Base-by-base conservation (phyloP, 1,284 basidiomycete species). In the Omphalotus olearius region DNA sequence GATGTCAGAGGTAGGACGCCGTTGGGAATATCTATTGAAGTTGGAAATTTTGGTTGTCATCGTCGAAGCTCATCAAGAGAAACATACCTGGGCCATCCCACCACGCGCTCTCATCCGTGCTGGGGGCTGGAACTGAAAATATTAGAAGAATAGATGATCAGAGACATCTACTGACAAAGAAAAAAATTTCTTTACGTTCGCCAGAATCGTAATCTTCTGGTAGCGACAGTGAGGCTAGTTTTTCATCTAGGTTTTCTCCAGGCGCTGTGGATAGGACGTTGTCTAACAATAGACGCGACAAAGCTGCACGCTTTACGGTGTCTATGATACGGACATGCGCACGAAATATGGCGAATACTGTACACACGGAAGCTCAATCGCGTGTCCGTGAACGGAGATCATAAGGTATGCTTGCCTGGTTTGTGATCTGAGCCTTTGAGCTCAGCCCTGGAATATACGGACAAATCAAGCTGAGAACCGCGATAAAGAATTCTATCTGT, bases 391-490 rank as follows among this genome's bases (percentile, higher is more conserved):
- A 56, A 40, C 30, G 23, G 25, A 45, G 28, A 13, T 45, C 45
- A 53, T 40, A 10, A 30, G 58, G 23, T 23, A 23, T 23, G 23
- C 70, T 51, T 58, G 85, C 91, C 89, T 62, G 97, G 97, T 60
- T 90, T 84, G 66, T 99, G 97, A 70, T 99, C 97, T 9, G 94
- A 98, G 1, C 89, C 84, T 62, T 76, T 79, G 55, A 99, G 71
- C 59, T 96, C 91, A 16, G 92, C 88, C 52, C 93, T 72, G 9
- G 80, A 82, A 63, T 88, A 87, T 17, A 80, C 73, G 0, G 77
- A 65, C 35, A 85, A 67, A 64, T 91, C 82, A 45, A 94, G 75
- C 23, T 74, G 71, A 39, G 64, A 62, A 7, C 93, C 93, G 56
- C 82, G 83, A 72, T 87, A 97, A 47, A 99, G 67, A 13, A 99